Base-by-base conservation (phyloP, 129 eudicot species). In the Helianthus annuus region DNA sequence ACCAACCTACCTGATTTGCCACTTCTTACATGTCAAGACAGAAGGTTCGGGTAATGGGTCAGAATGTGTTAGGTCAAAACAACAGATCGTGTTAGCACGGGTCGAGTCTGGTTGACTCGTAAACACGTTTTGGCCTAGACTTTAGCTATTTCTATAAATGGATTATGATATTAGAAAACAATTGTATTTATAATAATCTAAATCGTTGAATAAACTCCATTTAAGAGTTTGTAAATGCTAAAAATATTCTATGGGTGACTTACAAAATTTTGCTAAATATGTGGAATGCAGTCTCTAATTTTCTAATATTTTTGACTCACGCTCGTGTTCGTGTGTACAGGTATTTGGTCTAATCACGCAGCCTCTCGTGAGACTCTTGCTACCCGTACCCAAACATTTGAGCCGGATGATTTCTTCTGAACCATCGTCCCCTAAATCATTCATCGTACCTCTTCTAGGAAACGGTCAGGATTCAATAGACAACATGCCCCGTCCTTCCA, bases 331-430 rank as follows among this genome's bases (percentile, higher is more conserved):
- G 7, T 66, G 6, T 46, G 13, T 80, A 75, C 86, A 92, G 98
- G 91, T 92, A 32, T 92, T 92, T 53, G 98, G 98, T 29, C 77
- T 92, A 77, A 81, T 92, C 79, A 92, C 98, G 6, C 89, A 92
- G 61, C 98, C 96, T 34, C 80, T 92, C 9, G 78, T 92, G 49
- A 80, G 91, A 63, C 79, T 85, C 63, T 73, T 92, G 74, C 81
- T 89, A 57, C 98, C 98, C n/a, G 27, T 83, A 34, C 74, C 85
- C 39, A 81, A 78, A 67, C 60, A 68, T 17, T 72, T 88, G 62
- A 78, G 16, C 85, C 75, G 92, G 46, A 76, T 81, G 83, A 68
- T 87, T 54, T 87, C 96, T 1, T 73, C 96, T 1, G 97, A 92
- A 34, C 83, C 87, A 1, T 48, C 69, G 1, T 82, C 88, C 12